Conservation (phyloP, 768 basidiomycete species). For the Serendipita sp. region DNA sequence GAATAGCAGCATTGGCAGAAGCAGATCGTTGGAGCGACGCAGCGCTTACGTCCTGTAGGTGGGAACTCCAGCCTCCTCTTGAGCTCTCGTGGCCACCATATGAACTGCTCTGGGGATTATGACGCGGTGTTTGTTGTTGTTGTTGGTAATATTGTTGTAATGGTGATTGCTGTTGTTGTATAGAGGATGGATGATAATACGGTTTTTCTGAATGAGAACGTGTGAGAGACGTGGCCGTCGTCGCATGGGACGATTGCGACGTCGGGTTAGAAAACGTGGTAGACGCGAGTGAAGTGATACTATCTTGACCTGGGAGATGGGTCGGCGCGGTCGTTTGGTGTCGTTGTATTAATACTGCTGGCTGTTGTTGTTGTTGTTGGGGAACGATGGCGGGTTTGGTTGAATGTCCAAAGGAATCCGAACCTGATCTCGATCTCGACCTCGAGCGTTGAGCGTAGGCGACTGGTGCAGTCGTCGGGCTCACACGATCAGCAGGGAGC, state of each 20-base stretch:
- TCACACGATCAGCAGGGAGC: not conserved
- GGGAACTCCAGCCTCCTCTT: not conserved
- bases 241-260: not conserved
- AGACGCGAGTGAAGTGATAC: conserved; percentile 4
- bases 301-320: not conserved
- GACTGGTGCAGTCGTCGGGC: not conserved
- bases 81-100: not conserved
- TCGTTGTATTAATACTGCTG: not conserved
- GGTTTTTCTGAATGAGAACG: not conserved
- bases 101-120: not conserved
- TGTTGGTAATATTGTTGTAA: not conserved
- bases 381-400: not conserved
- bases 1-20: not conserved
- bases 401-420: not conserved
- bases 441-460: not conserved
- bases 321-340: not conserved
- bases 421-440: not conserved
- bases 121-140: not conserved
- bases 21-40: not conserved
- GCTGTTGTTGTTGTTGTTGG: not conserved
- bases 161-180: not conserved
- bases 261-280: not conserved
- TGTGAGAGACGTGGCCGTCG: not conserved
- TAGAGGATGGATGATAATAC: not conserved
- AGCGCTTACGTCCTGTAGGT: not conserved